A percentile compares a stretch with the other conserved stretches of the same genome.
These are phyloP conservation scores for Sonneratia caseolaris DNA, from an alignment of 345 rosid species.

Conservation along the genomic window DNA sequence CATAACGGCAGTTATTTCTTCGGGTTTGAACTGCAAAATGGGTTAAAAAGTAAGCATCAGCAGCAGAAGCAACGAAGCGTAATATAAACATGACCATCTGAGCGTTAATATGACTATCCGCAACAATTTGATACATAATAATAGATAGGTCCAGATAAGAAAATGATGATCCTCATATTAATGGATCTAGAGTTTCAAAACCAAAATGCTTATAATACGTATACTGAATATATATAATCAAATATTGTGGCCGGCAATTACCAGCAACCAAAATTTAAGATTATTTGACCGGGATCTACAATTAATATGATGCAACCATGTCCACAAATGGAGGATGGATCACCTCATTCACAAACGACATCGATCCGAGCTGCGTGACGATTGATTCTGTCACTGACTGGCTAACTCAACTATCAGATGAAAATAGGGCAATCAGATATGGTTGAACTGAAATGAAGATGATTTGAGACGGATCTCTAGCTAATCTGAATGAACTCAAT, in stretches of 20 bases:
- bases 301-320: too few relatives aligned
- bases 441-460: not conserved
- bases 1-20: conserved; percentile 24
- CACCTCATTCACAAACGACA: too few relatives aligned
- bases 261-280: too few relatives aligned
- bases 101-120: not conserved
- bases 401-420: not conserved
- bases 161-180: not conserved
- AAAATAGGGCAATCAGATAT: not conserved
- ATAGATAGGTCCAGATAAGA: not conserved
- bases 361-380: too few relatives aligned
- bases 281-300: too few relatives aligned
- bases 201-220: not conserved
- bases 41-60: too few relatives aligned
- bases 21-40: conserved; percentile 15
- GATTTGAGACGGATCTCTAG: not conserved
- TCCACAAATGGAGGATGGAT: too few relatives aligned
- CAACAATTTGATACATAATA: not conserved
- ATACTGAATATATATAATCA: too few relatives aligned
- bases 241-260: too few relatives aligned
- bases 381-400: not conserved
- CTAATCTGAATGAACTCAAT: not conserved
- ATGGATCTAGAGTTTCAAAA: not conserved
- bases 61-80: not conserved
- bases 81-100: not conserved